Evolutionary conservation across 2,329 filamentous ascomycete species (phyloP), one percentile per base, ranked within the genome.

Genomic region (Magnaporthiopsis poae): DNA sequence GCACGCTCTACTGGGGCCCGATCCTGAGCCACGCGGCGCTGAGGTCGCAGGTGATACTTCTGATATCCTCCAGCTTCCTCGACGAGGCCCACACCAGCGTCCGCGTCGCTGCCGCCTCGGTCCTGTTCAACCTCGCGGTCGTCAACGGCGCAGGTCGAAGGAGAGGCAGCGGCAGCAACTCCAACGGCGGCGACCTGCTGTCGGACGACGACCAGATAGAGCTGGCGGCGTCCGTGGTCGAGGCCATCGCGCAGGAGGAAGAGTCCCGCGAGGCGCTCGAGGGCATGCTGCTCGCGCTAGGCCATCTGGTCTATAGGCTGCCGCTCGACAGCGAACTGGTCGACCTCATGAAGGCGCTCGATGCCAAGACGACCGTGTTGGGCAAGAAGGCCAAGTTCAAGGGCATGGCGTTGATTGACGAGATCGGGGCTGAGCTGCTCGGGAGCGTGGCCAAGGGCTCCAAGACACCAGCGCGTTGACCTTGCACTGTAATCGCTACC

Each of bases 81-180:
- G 92, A 96, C 71, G 86, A 88, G 36, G 84, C 84, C 62, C 88
- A 95, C 71, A 82, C 82, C 62, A 92, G 88, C 66, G 84, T 94
- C 2, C 87, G 93, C 60, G 90, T 94, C 3, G 90, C 92, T 1
- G 91, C 93, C 0, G 88, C 93, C 0, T 91, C 89, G 1, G 81
- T 98, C 2, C 85, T 93, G 0, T 95, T 92, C 80, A 97, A 98
- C 71, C 77, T 98, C 0, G 84, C 91, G 0, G 80, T 88, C 0
- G 84, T 87, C 2, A 90, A 92, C 72, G 89, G 89, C 71, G 36
- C 25, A 9, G 85, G 85, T 62, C 79, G 84, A 33, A 33, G 62
- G 21, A n/a, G 62, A n/a, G 84, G 35, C 8, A 90, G 27, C 80
- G 84, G 56, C 82, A 86, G 33, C 8, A 90, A 27, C 80, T 84